These are phyloP conservation scores for Alternaria rosae DNA, from an alignment of 2,329 filamentous ascomycete genomes.

Conservation along the genomic window DNA sequence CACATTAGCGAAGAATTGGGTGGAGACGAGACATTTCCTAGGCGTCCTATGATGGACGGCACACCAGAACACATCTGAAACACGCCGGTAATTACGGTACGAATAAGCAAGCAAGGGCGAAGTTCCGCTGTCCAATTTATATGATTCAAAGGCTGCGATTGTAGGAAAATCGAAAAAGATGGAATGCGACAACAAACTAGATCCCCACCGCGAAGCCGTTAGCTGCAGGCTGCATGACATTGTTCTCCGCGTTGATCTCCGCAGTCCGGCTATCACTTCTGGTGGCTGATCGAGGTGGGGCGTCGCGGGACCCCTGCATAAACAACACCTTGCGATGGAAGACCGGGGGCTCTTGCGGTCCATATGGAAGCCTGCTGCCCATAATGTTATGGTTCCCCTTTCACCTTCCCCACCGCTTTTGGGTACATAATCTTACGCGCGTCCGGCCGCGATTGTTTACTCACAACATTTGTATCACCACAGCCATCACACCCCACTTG, in stretches of 20 bases:
- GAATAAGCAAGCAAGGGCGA: slow-evolving; percentile 2
- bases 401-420: slow-evolving; percentile 16
- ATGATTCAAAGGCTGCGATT: background rate
- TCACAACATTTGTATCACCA: slow-evolving; percentile 7
- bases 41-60: slow-evolving; percentile 1
- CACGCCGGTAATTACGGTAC: slow-evolving; percentile 9
- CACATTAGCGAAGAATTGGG: background rate
- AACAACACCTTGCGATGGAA: slow-evolving; percentile 14
- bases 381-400: slow-evolving; percentile 16
- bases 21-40: background rate
- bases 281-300: slow-evolving; percentile 16
- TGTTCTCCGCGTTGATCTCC: slow-evolving; percentile 19
- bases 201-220: slow-evolving; percentile 4
- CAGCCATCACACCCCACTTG: slow-evolving; percentile 15
- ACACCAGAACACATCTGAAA: slow-evolving; percentile 10
- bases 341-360: slow-evolving; percentile 13
- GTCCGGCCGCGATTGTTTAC: slow-evolving; percentile 21
- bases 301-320: slow-evolving; percentile 16
- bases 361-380: slow-evolving; percentile 9
- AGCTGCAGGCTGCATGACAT: slow-evolving; percentile 16
- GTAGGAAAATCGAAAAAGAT: background rate
- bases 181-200: background rate
- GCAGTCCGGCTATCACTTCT: slow-evolving; percentile 11
- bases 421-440: slow-evolving; percentile 10
- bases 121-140: background rate